Conservation (phyloP, 768 basidiomycete genomes). For the Serendipita sp. region DNA sequence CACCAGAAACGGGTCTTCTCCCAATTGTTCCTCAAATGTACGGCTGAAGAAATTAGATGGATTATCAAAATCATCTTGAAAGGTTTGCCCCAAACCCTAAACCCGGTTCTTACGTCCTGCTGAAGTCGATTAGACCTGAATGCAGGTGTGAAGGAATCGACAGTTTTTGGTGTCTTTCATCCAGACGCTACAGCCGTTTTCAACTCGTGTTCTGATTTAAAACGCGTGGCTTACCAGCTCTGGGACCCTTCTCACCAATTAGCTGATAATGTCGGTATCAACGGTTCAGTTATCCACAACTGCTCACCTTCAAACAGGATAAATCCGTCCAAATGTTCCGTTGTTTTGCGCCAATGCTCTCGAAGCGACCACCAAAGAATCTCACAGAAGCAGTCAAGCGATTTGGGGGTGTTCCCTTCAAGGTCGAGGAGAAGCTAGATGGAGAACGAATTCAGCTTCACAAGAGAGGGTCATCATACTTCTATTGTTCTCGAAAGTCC, state of each 20-base stretch:
- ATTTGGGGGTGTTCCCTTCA: conserved; percentile 64
- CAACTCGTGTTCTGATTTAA: conserved; percentile 92
- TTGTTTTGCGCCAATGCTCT: conserved; percentile 89
- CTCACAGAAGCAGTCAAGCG: conserved; percentile 72
- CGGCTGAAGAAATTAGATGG: conserved; percentile 86
- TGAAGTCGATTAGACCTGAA: conserved; percentile 47
- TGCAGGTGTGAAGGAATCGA: conserved; percentile 87
- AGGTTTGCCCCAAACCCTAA: conserved; percentile 29
- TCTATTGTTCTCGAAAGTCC: conserved; percentile 85
- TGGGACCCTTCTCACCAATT: conserved; percentile 58
- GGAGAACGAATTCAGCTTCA: conserved; percentile 95
- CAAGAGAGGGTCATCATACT: conserved; percentile 78
- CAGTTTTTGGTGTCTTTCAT: conserved; percentile 81
- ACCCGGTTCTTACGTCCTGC: background rate
- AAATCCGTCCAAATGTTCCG: conserved; percentile 69
- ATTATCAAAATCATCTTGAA: conserved; percentile 91
- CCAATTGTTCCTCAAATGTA: conserved; percentile 41
- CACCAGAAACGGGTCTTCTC: conserved; percentile 60
- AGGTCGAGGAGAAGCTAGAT: conserved; percentile 95
- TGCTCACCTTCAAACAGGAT: conserved; percentile 32
- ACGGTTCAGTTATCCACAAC: background rate
- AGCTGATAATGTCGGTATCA: conserved; percentile 34
- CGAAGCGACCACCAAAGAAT: conserved; percentile 67
- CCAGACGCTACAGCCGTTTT: conserved; percentile 87
- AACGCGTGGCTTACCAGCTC: conserved; percentile 81